phyloP scores from a whole-genome alignment of 2,329 filamentous ascomycete species.

The Zymoseptoria pseudotritici region DNA sequence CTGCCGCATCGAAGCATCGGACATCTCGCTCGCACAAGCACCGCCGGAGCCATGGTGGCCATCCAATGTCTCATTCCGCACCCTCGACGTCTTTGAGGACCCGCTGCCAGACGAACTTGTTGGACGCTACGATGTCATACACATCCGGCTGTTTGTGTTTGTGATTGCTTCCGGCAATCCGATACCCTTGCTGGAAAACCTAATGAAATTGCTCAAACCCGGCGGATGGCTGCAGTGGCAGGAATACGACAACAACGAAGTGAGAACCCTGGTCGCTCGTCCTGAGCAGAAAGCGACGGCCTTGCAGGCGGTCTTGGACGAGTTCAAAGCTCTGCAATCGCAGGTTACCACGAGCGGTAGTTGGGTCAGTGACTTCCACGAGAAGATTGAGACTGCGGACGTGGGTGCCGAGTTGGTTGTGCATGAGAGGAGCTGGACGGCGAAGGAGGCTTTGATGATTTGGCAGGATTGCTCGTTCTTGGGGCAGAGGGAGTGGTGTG shows the following conservation, averaged over 20 bases:
- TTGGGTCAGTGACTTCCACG: conserved; percentile 9
- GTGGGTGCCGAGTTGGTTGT: conserved; percentile 8
- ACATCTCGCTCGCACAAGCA: conserved; percentile 15
- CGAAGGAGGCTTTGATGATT: conserved; percentile 3
- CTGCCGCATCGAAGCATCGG: conserved; percentile 17
- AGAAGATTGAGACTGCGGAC: not conserved
- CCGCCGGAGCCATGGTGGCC: conserved; percentile 14
- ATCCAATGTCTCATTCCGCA: conserved; percentile 11
- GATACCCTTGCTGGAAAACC: conserved; percentile 11
- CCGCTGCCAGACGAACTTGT: conserved; percentile 4
- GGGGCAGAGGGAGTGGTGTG: conserved; percentile 10
- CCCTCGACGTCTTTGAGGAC: conserved; percentile 12
- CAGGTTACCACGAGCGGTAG: not conserved
- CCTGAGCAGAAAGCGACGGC: not conserved
- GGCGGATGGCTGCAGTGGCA: conserved; percentile 21
- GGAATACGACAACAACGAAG: conserved; percentile 9
- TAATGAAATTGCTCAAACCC: conserved; percentile 17
- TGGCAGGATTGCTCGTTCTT: conserved; percentile 16
- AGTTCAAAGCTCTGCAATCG: not conserved
- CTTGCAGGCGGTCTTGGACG: not conserved
- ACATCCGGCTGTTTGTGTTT: conserved; percentile 17
- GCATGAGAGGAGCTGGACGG: conserved; percentile 9
- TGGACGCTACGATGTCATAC: conserved; percentile 17
- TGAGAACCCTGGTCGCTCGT: not conserved
- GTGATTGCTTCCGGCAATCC: conserved; percentile 16